Evolutionary conservation across 495 filamentous ascomycete genomes (phyloP).

Genomic region (Rhypophila decipiens): DNA sequence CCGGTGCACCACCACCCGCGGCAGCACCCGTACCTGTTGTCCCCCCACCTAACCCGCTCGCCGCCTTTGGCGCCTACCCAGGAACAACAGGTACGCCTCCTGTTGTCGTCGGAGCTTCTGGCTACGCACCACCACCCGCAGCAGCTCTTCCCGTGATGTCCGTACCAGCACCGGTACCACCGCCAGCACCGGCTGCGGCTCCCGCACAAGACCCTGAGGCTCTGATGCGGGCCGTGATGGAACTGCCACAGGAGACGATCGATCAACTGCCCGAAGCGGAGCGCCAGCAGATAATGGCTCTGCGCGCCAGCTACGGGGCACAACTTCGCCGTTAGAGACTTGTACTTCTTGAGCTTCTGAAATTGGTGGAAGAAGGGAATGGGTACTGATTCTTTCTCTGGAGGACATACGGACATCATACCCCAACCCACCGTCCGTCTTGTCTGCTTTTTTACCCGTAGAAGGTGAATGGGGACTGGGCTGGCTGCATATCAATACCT

Average conservation of each 20-base stretch:
- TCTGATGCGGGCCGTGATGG: constrained; percentile 45
- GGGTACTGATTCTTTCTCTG: no score
- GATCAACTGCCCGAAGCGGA: constrained; percentile 67
- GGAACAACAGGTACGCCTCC: constrained; percentile 55
- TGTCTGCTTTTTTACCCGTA: no score
- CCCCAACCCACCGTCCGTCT: no score
- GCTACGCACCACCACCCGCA: constrained; percentile 34
- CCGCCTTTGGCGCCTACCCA: constrained; percentile 46
- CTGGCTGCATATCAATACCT: no score
- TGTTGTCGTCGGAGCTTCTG: constrained; percentile 25
- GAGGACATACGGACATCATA: no score
- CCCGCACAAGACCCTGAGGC: constrained; percentile 53
- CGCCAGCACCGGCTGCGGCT: constrained; percentile 27
- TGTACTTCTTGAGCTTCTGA: no score
- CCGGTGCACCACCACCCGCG: constrained; percentile 17
- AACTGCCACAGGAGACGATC: constrained; percentile 44
- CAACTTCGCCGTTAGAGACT: constrained; percentile 3
- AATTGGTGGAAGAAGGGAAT: no score
- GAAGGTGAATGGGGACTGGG: no score
- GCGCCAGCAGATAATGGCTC: constrained; percentile 66
- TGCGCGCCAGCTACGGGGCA: constrained; percentile 33
- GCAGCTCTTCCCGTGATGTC: constrained; percentile 20
- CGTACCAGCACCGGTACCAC: constrained; percentile 25
- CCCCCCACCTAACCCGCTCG: constrained; percentile 13
- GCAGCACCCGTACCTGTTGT: constrained; percentile 4